phyloP scores from a whole-genome alignment of 139 green algal genomes.

The Pleodorina starrii region DNA sequence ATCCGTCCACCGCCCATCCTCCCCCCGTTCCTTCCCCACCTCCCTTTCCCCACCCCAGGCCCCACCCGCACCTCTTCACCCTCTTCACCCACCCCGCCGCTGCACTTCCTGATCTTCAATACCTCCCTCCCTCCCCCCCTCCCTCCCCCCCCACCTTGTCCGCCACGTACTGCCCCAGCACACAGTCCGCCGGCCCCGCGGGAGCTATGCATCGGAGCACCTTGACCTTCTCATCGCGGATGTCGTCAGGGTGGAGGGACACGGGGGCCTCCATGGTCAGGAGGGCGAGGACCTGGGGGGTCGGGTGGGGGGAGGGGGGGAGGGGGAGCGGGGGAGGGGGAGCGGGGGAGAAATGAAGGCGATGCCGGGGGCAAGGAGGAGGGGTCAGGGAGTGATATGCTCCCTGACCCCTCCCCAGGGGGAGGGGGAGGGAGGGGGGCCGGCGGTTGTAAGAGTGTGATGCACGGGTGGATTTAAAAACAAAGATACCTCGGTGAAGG shows the following conservation, averaged over 20 bases:
- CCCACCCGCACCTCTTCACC: background rate
- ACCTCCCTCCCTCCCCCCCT: background rate
- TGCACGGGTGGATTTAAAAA: too few relatives aligned
- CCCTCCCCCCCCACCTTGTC: constrained; percentile 23
- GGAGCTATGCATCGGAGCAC: constrained; percentile 88
- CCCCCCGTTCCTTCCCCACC: background rate
- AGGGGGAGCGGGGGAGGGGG: background rate
- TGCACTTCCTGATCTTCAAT: background rate
- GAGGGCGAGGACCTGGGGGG: constrained; percentile 85
- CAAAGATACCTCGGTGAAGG: too few relatives aligned
- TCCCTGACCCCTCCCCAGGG: too few relatives aligned
- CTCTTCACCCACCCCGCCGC: background rate
- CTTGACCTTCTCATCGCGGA: constrained; percentile 93
- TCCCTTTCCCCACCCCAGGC: background rate
- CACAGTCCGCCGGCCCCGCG: constrained; percentile 66
- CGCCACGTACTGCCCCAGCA: constrained; percentile 95
- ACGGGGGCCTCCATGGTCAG: constrained; percentile 96
- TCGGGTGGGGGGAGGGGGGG: background rate
- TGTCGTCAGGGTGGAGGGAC: constrained; percentile 90
- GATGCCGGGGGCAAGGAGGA: background rate
- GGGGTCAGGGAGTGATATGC: too few relatives aligned
- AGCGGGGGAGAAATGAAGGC: background rate
- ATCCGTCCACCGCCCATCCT: background rate
- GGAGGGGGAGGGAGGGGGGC: background rate
- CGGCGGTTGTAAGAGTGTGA: too few relatives aligned